Evolutionary conservation across 2,329 filamentous ascomycete species (phyloP).

Genomic region (Gaeumannomyces sp.): DNA sequence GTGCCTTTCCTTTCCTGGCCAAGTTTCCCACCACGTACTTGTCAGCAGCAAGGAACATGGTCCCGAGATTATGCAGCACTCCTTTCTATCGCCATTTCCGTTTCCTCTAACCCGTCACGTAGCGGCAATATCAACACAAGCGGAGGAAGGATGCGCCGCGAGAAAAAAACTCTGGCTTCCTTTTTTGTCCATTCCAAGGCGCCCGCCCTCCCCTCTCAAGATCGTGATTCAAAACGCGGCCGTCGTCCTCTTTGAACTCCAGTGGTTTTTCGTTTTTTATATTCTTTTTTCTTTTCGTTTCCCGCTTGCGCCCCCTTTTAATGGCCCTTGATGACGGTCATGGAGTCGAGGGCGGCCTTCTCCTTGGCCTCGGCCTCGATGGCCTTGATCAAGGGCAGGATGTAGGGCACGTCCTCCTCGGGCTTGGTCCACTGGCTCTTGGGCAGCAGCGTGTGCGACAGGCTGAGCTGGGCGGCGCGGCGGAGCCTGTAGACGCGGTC

Average conservation of each 20-base stretch:
- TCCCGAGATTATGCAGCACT: not conserved
- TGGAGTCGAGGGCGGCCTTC: constrained; percentile 45
- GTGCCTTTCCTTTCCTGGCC: not conserved
- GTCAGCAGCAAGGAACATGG: not conserved
- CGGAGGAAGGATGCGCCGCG: not conserved
- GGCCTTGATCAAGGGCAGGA: constrained; percentile 45
- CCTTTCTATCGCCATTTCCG: not conserved
- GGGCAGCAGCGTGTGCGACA: constrained; percentile 59
- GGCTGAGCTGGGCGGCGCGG: constrained; percentile 76
- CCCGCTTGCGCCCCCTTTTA: constrained; percentile 15
- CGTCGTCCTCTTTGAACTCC: not conserved
- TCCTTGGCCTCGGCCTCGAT: constrained; percentile 43
- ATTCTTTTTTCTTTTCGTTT: not conserved
- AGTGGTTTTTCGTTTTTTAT: not conserved
- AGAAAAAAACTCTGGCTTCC: not conserved
- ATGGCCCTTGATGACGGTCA: constrained; percentile 45
- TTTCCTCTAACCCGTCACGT: not conserved
- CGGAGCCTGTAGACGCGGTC: constrained; percentile 97
- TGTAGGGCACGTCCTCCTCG: constrained; percentile 51
- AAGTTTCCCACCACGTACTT: too few relatives aligned
- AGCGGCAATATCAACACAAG: not conserved
- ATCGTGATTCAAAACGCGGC: not conserved
- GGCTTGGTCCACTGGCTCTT: constrained; percentile 55
- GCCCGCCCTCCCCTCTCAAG: not conserved
- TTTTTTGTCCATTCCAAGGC: too few relatives aligned